phyloP scores from a whole-genome alignment of 352 stramenopile genomes.

The Phytophthora sp. region DNA sequence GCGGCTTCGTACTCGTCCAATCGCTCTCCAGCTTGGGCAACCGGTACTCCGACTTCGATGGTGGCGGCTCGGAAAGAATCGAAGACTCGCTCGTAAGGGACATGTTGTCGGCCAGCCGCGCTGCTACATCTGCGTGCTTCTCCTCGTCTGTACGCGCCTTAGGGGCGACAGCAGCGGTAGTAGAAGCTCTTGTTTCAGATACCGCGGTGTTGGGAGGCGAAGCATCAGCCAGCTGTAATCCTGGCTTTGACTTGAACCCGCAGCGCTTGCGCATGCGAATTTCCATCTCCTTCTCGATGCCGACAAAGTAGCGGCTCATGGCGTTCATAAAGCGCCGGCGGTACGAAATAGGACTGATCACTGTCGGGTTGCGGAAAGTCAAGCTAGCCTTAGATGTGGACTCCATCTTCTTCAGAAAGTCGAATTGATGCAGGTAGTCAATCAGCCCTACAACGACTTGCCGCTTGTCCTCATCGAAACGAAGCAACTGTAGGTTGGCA shows the following conservation, averaged over 20 bases:
- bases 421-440: slow-evolving; percentile 89
- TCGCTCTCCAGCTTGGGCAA: slow-evolving; percentile 38
- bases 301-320: slow-evolving; percentile 83
- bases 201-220: background rate
- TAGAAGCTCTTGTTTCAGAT: slow-evolving; percentile 3
- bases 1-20: slow-evolving; percentile 48
- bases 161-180: background rate
- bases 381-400: slow-evolving; percentile 87
- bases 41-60: slow-evolving; percentile 32
- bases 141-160: slow-evolving; percentile 23
- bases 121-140: slow-evolving; percentile 34
- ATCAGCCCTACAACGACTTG: slow-evolving; percentile 82
- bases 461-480: slow-evolving; percentile 82
- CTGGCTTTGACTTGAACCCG: slow-evolving; percentile 32
- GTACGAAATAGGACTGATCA: slow-evolving; percentile 85
- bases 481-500: slow-evolving; percentile 51
- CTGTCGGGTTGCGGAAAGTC: slow-evolving; percentile 84
- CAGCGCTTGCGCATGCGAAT: slow-evolving; percentile 67
- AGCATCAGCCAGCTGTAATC: background rate
- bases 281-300: slow-evolving; percentile 78
- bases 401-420: slow-evolving; percentile 92
- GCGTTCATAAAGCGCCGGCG: slow-evolving; percentile 83
- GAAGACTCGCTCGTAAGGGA: slow-evolving; percentile 31
- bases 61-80: background rate
- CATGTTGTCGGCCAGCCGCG: slow-evolving; percentile 39